phyloP scores from a whole-genome alignment of 2,329 filamentous ascomycete genomes.

The Plenodomus tracheiphilus region DNA sequence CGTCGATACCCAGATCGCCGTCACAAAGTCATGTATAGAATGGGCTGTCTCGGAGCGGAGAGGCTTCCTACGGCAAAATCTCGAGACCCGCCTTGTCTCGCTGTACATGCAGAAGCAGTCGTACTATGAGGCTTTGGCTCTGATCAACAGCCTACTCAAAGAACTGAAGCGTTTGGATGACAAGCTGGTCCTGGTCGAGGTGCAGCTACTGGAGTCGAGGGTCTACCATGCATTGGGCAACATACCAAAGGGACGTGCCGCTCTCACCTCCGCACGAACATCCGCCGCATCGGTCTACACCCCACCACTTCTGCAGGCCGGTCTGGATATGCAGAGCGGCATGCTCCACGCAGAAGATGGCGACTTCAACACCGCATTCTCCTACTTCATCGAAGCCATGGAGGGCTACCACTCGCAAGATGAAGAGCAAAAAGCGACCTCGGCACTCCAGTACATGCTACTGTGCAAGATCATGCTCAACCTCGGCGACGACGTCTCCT shows the following conservation, averaged over 20 bases:
- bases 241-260: constrained; percentile 91
- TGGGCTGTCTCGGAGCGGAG: constrained; percentile 95
- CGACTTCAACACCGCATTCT: constrained; percentile 98
- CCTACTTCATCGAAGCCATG: constrained; percentile 98
- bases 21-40: constrained; percentile 99
- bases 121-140: constrained; percentile 93
- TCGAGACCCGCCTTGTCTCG: constrained; percentile 90
- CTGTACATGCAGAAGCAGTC: constrained; percentile 97
- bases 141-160: constrained; percentile 94
- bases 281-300: constrained; percentile 97
- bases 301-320: constrained; percentile 89
- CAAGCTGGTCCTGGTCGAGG: constrained; percentile 96
- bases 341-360: constrained; percentile 98
- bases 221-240: constrained; percentile 98
- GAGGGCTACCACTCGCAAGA: constrained; percentile 96
- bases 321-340: constrained; percentile 98
- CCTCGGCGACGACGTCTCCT: constrained; percentile 91
- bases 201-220: constrained; percentile 93
- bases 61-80: constrained; percentile 95
- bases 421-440: constrained; percentile 85
- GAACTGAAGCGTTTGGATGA: constrained; percentile 98
- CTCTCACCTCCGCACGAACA: constrained; percentile 90
- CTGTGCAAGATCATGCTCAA: constrained; percentile 99
- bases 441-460: constrained; percentile 97
- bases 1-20: constrained; percentile 88